Conservation (phyloP, 2,329 filamentous ascomycete genomes). For the Fusarium sp. region DNA sequence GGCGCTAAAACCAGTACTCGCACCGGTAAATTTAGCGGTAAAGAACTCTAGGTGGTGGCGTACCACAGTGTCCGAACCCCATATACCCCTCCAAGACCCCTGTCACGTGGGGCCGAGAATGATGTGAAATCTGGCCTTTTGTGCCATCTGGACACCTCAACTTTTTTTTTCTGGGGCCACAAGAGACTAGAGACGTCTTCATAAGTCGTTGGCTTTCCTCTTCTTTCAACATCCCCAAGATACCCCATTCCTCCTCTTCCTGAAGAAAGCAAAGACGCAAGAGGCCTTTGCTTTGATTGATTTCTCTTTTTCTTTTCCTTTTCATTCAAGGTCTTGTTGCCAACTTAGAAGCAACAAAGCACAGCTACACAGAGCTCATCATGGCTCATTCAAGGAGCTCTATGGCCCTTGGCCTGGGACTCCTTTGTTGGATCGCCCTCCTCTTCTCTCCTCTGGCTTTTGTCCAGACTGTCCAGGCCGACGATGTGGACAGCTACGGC, state of each 20-base stretch:
- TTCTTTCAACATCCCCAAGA: slow-evolving; percentile 44
- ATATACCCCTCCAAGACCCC: slow-evolving; percentile 37
- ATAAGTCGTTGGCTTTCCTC: slow-evolving; percentile 49
- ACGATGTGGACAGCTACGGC: slow-evolving; percentile 81
- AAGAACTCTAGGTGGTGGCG: slow-evolving; percentile 24
- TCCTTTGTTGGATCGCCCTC: slow-evolving; percentile 90
- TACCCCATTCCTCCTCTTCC: slow-evolving; percentile 43
- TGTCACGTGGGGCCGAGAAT: slow-evolving; percentile 47
- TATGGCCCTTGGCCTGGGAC: slow-evolving; percentile 83
- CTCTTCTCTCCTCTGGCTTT: slow-evolving; percentile 89
- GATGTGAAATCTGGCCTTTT: slow-evolving; percentile 62
- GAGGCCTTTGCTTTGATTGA: slow-evolving; percentile 39
- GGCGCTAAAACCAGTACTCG: slow-evolving; percentile 4
- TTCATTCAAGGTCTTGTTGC: slow-evolving; percentile 36
- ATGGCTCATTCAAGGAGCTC: slow-evolving; percentile 71
- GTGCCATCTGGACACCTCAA: slow-evolving; percentile 57
- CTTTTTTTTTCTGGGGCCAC: slow-evolving; percentile 49
- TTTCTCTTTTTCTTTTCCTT: slow-evolving; percentile 38
- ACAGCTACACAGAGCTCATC: slow-evolving; percentile 40
- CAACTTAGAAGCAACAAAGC: slow-evolving; percentile 31
- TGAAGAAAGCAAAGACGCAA: slow-evolving; percentile 17
- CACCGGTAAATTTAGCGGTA: neutral
- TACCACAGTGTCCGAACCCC: slow-evolving; percentile 31
- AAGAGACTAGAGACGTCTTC: slow-evolving; percentile 41
- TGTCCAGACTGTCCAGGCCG: slow-evolving; percentile 77